phyloP scores from a whole-genome alignment of 441 rosid genomes.

The Euphorbia celastroides region DNA sequence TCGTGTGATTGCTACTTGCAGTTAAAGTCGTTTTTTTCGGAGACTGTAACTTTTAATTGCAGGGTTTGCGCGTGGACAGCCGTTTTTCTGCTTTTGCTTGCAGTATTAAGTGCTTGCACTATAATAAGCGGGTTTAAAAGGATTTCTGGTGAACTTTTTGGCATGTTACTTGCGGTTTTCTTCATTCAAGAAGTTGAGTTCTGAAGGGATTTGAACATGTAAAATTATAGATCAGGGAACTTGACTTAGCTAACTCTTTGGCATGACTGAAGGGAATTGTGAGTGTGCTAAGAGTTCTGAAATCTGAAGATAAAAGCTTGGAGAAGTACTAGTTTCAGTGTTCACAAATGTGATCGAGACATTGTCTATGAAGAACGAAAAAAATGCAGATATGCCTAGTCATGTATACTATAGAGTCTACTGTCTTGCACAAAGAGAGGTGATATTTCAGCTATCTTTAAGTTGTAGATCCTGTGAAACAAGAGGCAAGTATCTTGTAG shows the following conservation, averaged over 20 bases:
- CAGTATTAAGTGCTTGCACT: conserved; percentile 39
- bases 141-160: conserved; percentile 54
- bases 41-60: not conserved
- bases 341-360: too few species aligned
- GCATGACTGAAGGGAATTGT: conserved; percentile 69
- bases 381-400: too few species aligned
- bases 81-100: conserved; percentile 38
- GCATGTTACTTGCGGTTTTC: conserved; percentile 48
- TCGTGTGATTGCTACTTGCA: too few species aligned
- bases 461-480: too few species aligned
- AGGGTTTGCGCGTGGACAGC: conserved; percentile 71
- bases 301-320: conserved; percentile 37
- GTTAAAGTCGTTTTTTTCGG: not conserved
- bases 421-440: too few species aligned
- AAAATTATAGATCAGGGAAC: too few species aligned
- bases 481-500: too few species aligned
- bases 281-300: conserved; percentile 57
- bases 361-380: too few species aligned
- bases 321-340: conserved; percentile 63
- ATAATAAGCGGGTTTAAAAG: conserved; percentile 50
- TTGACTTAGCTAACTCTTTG: too few species aligned
- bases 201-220: too few species aligned
- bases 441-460: too few species aligned
- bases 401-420: too few species aligned
- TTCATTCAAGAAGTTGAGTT: conserved; percentile 54